These are phyloP conservation scores for Populus deltoides DNA, from an alignment of 345 rosid genomes.

Conservation along the genomic window DNA sequence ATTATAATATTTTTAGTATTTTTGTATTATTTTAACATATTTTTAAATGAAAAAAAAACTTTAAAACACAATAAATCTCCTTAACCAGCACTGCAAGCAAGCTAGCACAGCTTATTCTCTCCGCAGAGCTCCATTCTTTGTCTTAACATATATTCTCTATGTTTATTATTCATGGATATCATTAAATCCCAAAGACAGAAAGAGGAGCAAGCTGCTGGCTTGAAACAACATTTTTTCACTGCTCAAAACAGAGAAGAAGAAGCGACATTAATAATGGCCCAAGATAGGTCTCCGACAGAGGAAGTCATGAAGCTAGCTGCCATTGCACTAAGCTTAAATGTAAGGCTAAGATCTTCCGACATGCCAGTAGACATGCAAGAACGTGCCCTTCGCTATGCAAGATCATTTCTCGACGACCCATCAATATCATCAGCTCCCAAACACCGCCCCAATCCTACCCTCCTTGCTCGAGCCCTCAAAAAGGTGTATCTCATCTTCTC, in stretches of 20 bases:
- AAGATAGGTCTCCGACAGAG: conserved; percentile 21
- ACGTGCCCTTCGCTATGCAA: conserved; percentile 33
- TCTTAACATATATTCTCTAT: not conserved
- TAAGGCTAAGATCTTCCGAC: conserved; percentile 39
- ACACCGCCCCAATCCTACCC: conserved; percentile 24
- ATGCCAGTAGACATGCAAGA: conserved; percentile 42
- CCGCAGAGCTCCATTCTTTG: not conserved
- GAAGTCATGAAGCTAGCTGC: conserved; percentile 37
- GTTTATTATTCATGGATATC: no score
- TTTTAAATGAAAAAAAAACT: no score
- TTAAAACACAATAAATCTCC: no score
- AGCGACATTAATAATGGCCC: not conserved
- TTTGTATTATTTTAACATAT: no score
- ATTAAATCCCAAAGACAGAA: not conserved
- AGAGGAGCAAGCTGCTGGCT: not conserved
- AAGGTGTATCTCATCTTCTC: conserved; percentile 17
- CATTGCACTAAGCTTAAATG: conserved; percentile 32
- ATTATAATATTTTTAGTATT: no score
- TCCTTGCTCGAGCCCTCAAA: conserved; percentile 43
- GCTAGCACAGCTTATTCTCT: not conserved
- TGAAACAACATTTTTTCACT: not conserved
- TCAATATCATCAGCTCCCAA: conserved; percentile 15
- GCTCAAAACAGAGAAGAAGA: not conserved
- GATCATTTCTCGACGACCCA: conserved; percentile 27
- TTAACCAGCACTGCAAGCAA: not conserved